Base-by-base conservation (phyloP, 1,139 yeast species). In the Suhomyces bolitotheri region DNA sequence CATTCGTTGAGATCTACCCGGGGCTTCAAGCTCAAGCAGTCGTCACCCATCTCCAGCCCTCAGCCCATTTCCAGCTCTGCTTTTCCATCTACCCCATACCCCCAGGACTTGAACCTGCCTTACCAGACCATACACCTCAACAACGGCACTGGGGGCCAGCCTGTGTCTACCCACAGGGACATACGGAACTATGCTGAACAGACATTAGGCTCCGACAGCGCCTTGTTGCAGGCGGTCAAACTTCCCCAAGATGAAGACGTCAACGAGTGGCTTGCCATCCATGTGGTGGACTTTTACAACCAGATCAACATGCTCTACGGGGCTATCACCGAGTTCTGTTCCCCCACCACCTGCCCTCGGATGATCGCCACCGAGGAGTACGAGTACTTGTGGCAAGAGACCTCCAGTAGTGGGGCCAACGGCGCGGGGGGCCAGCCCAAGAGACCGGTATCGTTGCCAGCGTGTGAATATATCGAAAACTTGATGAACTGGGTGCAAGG, bases 331-430 rank as follows among this genome's bases (percentile, higher is more conserved):
- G 96, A 89, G 62, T 90, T 92, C 54, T 92, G 99, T 59, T 87
- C 97, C 0, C 97, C 97, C 1, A 62, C 67, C 13, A 77, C 95
- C 2, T 92, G 98, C 58, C 97, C 98, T 3, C 67, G 94, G 41
- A 92, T 92, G 99, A 88, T 85, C 38, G 98, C 98, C 10, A 90
- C 97, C 0, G 95, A 84, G 42, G 97, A 89, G 63, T 92, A 89
- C 57, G 98, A 92, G 61, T 92, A 92, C 55, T 74, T 92, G 43
- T 92, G 98, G 98, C 96, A 89, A 57, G 95, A 87, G 51, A 63
- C 77, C 27, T 59, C 70, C 27, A 57, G 67, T 55, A 63, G 66
- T 52, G 41, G 78, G 72, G 41, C 40, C 14, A 32, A 36, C 24
- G 43, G 43, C 3, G 30, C 31, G 10, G 29, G 36, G 16, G 86